phyloP scores from a whole-genome alignment of 805 yeast genomes.

The Kazachstania taianensis region DNA sequence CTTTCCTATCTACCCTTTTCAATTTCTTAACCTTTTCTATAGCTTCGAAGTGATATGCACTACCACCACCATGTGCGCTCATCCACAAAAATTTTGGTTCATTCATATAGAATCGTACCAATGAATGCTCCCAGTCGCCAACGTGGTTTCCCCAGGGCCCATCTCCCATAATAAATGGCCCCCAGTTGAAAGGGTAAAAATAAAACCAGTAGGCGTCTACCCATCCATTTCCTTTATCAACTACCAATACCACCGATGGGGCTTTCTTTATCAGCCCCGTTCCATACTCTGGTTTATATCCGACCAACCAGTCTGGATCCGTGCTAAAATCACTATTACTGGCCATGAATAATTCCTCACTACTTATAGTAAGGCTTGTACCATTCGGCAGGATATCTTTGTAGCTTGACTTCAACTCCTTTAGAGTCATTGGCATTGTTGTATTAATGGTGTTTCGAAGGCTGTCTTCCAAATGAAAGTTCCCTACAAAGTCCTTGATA shows the following conservation, averaged over 20 bases:
- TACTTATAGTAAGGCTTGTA: conserved; percentile 13
- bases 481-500: conserved; percentile 52
- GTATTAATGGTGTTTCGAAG: conserved; percentile 33
- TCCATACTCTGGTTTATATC: conserved; percentile 59
- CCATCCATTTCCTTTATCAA: conserved; percentile 91
- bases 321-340: conserved; percentile 58
- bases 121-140: conserved; percentile 97
- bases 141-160: conserved; percentile 97
- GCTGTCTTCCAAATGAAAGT: conserved; percentile 48
- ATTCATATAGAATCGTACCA: conserved; percentile 76
- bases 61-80: conserved; percentile 98
- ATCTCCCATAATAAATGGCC: conserved; percentile 94
- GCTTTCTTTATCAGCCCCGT: conserved; percentile 67
- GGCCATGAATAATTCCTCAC: conserved; percentile 44
- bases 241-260: conserved; percentile 72
- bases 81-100: conserved; percentile 82
- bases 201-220: conserved; percentile 95
- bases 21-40: conserved; percentile 45
- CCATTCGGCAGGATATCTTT: conserved; percentile 7
- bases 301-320: conserved; percentile 82
- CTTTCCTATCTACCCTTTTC: conserved; percentile 79
- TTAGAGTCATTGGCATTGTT: conserved; percentile 22
- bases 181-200: conserved; percentile 86
- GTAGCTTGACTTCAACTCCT: conserved; percentile 11
- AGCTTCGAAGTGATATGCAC: conserved; percentile 71